Evolutionary conservation across 2,329 filamentous ascomycete genomes (phyloP), one percentile per base, ranked within the genome.

Genomic region (Arachnomyces sp.): DNA sequence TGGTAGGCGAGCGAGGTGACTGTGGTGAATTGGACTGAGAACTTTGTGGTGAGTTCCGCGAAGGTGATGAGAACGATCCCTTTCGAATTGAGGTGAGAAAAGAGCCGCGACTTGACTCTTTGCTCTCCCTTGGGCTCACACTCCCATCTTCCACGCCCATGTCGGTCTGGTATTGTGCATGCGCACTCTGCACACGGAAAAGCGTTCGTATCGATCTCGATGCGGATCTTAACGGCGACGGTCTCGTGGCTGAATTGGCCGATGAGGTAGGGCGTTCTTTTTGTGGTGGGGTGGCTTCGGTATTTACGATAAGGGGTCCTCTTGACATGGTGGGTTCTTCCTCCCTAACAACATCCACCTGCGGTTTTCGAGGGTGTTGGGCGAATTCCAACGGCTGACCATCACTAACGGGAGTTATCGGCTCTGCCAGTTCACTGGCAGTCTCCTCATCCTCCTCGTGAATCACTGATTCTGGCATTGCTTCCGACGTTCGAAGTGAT

Each of bases 11-110:
- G 9, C 14, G 46, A 12, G 60, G 55, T 8, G 59, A 58, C 28
- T 60, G 57, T 7, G 64, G 63, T 2, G 60, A 60, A 43, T 58
- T 56, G 16, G 57, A 55, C 8, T 55, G 56, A 6, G 63, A 64
- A 2, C 57, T 59, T 20, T 52, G 53, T 31, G 62, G 59, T 2
- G 65, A 60, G 32, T 54, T 59, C 14, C 56, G 53, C 7, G 45
- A 49, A 3, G 63, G 60, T 1, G 63, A 51, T 1, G 62, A 63
- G 35, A 64, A 63, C 3, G 63, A 57, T 41, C 57, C 61, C 36
- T 50, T 50, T 13, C 42, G 44, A 13, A 38, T 20, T 16, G 42
- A 33, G 8, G 39, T 32, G 30, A 48, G 36, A 30, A n/a, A 13
- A 16, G 36, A 14, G 15, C 36, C 20, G 8, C n/a, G 20, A n/a